A percentile compares a stretch with the other conserved stretches of the same genome.
Evolutionary conservation across 1,284 basidiomycete genomes (phyloP).

Genomic region (Ganoderma lucidum): DNA sequence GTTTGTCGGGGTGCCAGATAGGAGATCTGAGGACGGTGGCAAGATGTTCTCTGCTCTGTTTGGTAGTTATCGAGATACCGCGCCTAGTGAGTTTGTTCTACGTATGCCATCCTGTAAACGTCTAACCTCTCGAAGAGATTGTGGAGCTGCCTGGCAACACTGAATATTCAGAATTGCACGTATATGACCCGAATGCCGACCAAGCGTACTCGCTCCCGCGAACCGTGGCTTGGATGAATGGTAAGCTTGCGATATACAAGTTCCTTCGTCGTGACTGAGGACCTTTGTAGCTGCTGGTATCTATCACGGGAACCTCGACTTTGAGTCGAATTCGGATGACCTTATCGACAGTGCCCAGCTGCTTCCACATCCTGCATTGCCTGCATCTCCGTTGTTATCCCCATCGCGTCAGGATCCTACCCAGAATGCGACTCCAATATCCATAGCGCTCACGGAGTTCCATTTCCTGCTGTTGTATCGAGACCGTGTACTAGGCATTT

Average conservation of each 20-base stretch:
- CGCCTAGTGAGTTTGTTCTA: constrained; percentile 72
- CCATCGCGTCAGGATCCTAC: constrained; percentile 34
- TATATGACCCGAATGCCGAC: constrained; percentile 75
- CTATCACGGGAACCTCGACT: constrained; percentile 83
- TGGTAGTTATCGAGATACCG: constrained; percentile 72
- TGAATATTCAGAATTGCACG: constrained; percentile 79
- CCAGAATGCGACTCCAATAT: constrained; percentile 60
- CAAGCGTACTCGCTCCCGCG: constrained; percentile 72
- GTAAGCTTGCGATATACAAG: constrained; percentile 45
- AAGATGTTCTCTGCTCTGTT: constrained; percentile 83
- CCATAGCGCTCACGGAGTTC: constrained; percentile 90
- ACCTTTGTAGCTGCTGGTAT: constrained; percentile 73
- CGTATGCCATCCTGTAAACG: background rate
- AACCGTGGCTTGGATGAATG: constrained; percentile 90
- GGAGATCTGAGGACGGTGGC: constrained; percentile 75
- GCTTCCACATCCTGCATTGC: constrained; percentile 65
- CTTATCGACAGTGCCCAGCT: constrained; percentile 82
- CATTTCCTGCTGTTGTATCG: constrained; percentile 91
- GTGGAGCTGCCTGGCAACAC: constrained; percentile 85
- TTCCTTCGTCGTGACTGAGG: constrained; percentile 19
- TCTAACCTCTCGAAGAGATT: constrained; percentile 66
- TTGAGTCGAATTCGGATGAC: constrained; percentile 72
- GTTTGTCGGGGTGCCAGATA: constrained; percentile 77
- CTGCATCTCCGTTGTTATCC: constrained; percentile 37
- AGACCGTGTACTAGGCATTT: constrained; percentile 83